Percentiles rank a stretch among this genome's conserved stretches.
Conservation (phyloP, 345 rosid species). For the Salix purpurea region DNA sequence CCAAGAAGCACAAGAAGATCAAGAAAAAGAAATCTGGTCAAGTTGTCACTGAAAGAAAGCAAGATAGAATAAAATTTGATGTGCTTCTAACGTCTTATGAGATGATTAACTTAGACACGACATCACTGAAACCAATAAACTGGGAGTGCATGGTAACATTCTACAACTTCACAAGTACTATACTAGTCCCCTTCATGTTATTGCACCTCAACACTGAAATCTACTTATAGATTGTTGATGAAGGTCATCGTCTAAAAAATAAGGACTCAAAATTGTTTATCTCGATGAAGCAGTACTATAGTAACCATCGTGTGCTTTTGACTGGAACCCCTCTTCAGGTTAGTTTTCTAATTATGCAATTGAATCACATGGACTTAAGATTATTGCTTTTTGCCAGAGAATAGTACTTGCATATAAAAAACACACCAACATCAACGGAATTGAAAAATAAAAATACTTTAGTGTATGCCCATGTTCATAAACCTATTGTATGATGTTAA, state of each 20-base stretch:
- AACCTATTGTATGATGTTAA: neutral
- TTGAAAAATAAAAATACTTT: neutral
- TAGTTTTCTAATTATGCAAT: conserved; percentile 13
- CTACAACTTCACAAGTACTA: conserved; percentile 8
- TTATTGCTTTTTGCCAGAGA: conserved; percentile 3
- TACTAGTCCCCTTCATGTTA: conserved; percentile 8
- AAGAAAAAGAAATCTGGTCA: conserved; percentile 94
- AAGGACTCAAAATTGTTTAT: conserved; percentile 94
- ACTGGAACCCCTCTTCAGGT: conserved; percentile 99
- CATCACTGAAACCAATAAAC: conserved; percentile 79
- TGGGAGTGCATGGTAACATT: conserved; percentile 97
- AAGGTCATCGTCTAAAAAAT: conserved; percentile 98
- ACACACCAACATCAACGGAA: neutral
- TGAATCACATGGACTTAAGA: neutral
- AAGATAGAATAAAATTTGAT: conserved; percentile 94
- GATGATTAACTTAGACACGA: conserved; percentile 84
- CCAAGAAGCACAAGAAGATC: conserved; percentile 64
- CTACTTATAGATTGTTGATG: conserved; percentile 85
- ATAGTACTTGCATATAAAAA: neutral
- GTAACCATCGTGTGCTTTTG: conserved; percentile 86
- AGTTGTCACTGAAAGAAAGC: conserved; percentile 69
- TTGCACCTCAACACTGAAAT: conserved; percentile 24
- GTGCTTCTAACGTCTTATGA: conserved; percentile 98
- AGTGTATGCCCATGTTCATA: neutral
- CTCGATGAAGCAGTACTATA: conserved; percentile 83